A percentile compares a stretch with the other conserved stretches of the same genome.
Conservation (phyloP, 2,329 filamentous ascomycete species). For the Chrysoporthe deuterocubensis region DNA sequence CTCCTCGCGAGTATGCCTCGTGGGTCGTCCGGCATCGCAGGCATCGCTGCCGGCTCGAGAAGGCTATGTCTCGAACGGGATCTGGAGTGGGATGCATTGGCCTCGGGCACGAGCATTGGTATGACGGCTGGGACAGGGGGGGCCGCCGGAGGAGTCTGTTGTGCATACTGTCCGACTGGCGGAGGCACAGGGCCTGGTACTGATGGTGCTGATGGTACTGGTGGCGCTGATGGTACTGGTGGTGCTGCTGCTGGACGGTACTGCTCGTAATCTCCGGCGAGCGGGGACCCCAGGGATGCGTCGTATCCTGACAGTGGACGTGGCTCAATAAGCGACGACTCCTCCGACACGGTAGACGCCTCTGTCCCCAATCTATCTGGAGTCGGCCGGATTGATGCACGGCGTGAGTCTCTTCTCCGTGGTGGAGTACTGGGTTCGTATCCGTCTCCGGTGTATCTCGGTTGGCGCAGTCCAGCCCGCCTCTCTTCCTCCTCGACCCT, state of each 20-base stretch:
- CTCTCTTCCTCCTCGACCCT: slow-evolving; percentile 54
- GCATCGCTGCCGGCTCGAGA: slow-evolving; percentile 50
- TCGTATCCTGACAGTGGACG: slow-evolving; percentile 29
- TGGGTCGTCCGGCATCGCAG: slow-evolving; percentile 57
- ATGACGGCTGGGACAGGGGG: slow-evolving; percentile 17
- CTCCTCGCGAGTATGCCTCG: slow-evolving; percentile 47
- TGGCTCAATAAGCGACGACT: slow-evolving; percentile 33
- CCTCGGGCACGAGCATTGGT: slow-evolving; percentile 22
- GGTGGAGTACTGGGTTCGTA: slow-evolving; percentile 51
- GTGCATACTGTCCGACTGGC: slow-evolving; percentile 22
- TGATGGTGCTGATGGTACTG: slow-evolving; percentile 20
- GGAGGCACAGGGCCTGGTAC: slow-evolving; percentile 31
- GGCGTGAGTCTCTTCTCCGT: slow-evolving; percentile 42
- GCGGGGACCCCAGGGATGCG: slow-evolving; percentile 32
- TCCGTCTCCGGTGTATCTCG: slow-evolving; percentile 72
- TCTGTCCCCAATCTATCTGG: slow-evolving; percentile 31
- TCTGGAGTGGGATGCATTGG: slow-evolving; percentile 36
- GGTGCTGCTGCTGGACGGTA: slow-evolving; percentile 32
- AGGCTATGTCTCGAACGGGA: slow-evolving; percentile 48
- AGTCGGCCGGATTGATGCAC: slow-evolving; percentile 26
- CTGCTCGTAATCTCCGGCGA: slow-evolving; percentile 37
- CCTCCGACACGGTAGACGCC: slow-evolving; percentile 30
- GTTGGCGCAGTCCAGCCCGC: slow-evolving; percentile 64
- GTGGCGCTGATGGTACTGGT: too few species aligned
- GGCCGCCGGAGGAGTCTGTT: slow-evolving; percentile 14